Evolutionary conservation across 139 green algal genomes (phyloP), one percentile per base, ranked within the genome.

Genomic region (Desmodesmus armatus): DNA sequence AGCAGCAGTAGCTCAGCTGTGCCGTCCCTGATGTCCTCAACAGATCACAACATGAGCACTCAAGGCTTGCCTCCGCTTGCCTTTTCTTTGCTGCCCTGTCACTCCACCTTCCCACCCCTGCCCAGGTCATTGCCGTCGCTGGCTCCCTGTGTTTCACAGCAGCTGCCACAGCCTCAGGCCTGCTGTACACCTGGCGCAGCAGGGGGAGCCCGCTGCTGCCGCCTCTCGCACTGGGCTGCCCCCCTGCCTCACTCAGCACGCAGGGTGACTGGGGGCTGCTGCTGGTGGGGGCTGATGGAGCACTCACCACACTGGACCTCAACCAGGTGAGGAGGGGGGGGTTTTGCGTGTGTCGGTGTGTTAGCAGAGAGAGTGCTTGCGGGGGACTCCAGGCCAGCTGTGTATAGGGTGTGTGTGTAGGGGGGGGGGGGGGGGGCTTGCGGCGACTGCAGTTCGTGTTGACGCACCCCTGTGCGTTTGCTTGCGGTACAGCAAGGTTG

Each of bases 141-240:
- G 78, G 78, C 62, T 77, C 23, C 27, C 25, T 43, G 2, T 58
- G 44, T 19, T 84, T 77, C 31, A 44, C 43, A 33, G 78, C 78
- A 44, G 78, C 78, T 44, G 78, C 62, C 41, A 84, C 78, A 0
- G 13, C 31, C 39, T 43, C 15, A 21, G 78, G 78, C 39, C 29
- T 77, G 62, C 78, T 84, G 62, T 62, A 77, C 44, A 44, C 49
- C 0, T 84, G 63, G 62, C 43, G 62, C 0, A 15, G 41, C 0
- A 41, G 78, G 9, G 78, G 62, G 62, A 75, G 65, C 62, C 27
- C 47, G 62, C 43, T 65, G 78, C 58, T 84, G 55, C 78, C 62
- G 33, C 78, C 78, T 0, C 78, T 84, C 41, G 78, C 62, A 3
- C 78, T 84, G 78, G 78, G 78, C 39, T 71, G 55, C 31, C 78